Evolutionary conservation across 495 filamentous ascomycete genomes (phyloP).

Genomic region (Parathielavia appendiculata): DNA sequence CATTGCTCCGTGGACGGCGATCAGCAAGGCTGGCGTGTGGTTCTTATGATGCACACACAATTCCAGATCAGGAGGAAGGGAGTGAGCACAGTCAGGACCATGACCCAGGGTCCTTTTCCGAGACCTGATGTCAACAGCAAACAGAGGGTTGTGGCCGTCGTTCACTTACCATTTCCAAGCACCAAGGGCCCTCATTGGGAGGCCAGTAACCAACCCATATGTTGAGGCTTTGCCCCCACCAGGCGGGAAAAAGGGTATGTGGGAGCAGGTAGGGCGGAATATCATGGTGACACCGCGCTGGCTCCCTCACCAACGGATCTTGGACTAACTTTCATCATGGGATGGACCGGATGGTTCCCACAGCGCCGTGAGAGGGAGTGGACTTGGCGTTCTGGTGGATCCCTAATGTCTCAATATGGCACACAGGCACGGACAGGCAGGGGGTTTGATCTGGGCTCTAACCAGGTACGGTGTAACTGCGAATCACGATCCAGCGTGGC

Average conservation of each 20-base stretch:
- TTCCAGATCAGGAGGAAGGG: constrained; percentile 5
- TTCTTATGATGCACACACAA: background rate
- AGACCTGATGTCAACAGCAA: constrained; percentile 6
- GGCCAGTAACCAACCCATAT: background rate
- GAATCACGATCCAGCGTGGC: too few species aligned
- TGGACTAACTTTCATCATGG: too few species aligned
- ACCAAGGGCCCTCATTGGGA: background rate
- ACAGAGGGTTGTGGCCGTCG: background rate
- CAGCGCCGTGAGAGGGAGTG: background rate
- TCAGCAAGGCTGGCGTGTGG: constrained; percentile 6
- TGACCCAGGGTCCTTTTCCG: background rate
- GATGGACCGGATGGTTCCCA: background rate
- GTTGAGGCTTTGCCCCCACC: background rate
- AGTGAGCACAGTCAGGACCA: background rate
- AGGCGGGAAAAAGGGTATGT: background rate
- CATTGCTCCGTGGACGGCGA: constrained; percentile 10
- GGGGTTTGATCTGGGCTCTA: too few species aligned
- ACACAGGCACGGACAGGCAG: too few species aligned
- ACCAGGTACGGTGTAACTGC: too few species aligned
- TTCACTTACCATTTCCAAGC: background rate
- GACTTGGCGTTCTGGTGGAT: too few species aligned
- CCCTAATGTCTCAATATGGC: too few species aligned
- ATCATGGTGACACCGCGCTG: too few species aligned
- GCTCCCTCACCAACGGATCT: too few species aligned
- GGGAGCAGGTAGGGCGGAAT: too few species aligned